These are phyloP conservation scores for Salix brachista DNA, from an alignment of 345 rosid genomes.

Conservation along the genomic window DNA sequence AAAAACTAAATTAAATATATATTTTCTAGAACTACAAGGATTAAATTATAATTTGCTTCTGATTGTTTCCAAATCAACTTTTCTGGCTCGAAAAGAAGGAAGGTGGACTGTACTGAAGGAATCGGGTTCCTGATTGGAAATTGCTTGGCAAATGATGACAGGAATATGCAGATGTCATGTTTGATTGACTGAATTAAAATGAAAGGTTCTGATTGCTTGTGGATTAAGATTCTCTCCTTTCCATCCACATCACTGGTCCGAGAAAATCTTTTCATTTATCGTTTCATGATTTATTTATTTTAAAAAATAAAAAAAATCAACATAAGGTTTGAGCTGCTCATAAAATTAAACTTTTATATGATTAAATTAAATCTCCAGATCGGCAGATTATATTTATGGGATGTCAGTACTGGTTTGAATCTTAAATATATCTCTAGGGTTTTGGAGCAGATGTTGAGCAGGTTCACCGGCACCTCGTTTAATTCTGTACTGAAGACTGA, in stretches of 20 bases:
- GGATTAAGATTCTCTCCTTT: constrained; percentile 19
- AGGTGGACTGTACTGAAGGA: constrained; percentile 12
- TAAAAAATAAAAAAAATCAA: too few relatives aligned
- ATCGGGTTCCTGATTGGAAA: constrained; percentile 22
- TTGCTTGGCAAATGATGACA: not conserved
- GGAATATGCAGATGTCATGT: constrained; percentile 3
- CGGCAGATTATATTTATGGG: not conserved
- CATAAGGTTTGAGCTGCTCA: too few relatives aligned
- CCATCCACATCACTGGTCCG: not conserved
- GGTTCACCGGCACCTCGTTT: not conserved
- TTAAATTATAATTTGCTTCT: too few relatives aligned
- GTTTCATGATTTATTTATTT: too few relatives aligned
- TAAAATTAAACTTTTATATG: too few relatives aligned
- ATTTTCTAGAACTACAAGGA: too few relatives aligned
- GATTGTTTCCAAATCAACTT: too few relatives aligned
- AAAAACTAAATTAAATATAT: too few relatives aligned
- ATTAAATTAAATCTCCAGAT: too few relatives aligned
- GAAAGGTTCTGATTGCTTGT: not conserved
- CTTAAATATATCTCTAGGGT: not conserved
- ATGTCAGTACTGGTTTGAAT: not conserved
- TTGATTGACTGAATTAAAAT: not conserved
- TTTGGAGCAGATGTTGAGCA: not conserved
- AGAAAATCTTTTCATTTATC: too few relatives aligned
- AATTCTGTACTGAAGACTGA: too few relatives aligned
- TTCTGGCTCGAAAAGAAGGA: not conserved